These are phyloP conservation scores for Stagonosporopsis rhizophila DNA, from an alignment of 2,329 filamentous ascomycete genomes.

Conservation along the genomic window DNA sequence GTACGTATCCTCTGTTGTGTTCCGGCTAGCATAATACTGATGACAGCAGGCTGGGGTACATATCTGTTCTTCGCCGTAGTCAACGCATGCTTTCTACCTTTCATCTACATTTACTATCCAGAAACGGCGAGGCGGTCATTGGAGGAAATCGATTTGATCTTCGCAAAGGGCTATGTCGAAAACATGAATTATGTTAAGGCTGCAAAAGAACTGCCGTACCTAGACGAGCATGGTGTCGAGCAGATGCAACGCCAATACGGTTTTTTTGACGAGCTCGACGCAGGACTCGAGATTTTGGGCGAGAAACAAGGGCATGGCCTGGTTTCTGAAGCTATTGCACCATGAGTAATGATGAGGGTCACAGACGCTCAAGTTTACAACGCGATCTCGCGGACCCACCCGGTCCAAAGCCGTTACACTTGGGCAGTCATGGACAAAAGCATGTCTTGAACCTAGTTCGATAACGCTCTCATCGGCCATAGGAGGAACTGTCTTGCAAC, in stretches of 20 bases:
- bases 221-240: conserved; percentile 62
- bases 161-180: conserved; percentile 55
- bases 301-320: conserved; percentile 8
- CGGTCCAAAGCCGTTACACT: too few relatives aligned
- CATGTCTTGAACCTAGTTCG: too few relatives aligned
- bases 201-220: conserved; percentile 62
- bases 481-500: too few relatives aligned
- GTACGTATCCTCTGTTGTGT: neutral
- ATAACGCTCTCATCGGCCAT: too few relatives aligned
- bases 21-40: neutral
- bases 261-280: conserved; percentile 38
- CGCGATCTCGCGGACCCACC: too few relatives aligned
- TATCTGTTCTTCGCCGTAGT: conserved; percentile 58
- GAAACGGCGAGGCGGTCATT: conserved; percentile 58
- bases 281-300: conserved; percentile 3
- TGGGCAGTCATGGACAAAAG: too few relatives aligned
- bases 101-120: conserved; percentile 62
- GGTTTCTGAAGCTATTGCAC: conserved; percentile 4
- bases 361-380: too few relatives aligned
- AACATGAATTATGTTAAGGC: conserved; percentile 67
- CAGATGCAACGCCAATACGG: conserved; percentile 52
- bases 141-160: conserved; percentile 60
- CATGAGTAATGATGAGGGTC: neutral
- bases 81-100: conserved; percentile 58
- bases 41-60: conserved; percentile 37